Percentiles rank a stretch among this genome's conserved stretches.
These are phyloP conservation scores for Lactarius akahatsu DNA, from an alignment of 768 basidiomycete species.

Conservation along the genomic window DNA sequence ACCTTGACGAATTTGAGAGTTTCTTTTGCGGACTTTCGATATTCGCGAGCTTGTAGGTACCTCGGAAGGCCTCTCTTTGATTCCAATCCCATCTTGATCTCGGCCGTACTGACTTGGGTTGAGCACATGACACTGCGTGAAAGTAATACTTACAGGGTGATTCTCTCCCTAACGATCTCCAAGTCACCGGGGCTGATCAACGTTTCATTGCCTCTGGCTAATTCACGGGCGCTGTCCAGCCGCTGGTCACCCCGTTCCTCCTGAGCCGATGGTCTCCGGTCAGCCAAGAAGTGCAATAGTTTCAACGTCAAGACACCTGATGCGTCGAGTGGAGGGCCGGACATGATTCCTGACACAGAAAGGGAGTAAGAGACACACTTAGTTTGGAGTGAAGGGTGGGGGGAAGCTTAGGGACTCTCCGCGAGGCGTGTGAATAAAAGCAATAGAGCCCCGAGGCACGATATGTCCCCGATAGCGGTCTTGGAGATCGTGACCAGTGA, in stretches of 20 bases:
- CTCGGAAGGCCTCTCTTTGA: conserved; percentile 3
- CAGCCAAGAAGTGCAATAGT: conserved; percentile 5
- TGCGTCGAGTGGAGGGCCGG: conserved; percentile 5
- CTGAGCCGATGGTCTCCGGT: neutral
- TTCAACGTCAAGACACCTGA: conserved; percentile 13
- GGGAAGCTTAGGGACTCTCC: neutral
- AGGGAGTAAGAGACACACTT: neutral
- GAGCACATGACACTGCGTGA: neutral
- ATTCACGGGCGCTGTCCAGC: conserved; percentile 10
- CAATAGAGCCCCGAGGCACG: neutral
- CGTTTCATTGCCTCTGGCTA: neutral
- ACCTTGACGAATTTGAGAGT: conserved; percentile 5
- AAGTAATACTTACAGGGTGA: conserved; percentile 6
- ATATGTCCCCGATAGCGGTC: neutral
- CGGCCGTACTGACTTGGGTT: conserved; percentile 2
- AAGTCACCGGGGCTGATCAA: neutral
- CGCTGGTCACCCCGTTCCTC: neutral
- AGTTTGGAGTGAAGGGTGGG: neutral
- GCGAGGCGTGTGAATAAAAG: neutral
- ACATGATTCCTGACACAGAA: neutral
- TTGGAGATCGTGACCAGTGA: neutral
- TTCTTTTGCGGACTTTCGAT: conserved; percentile 1
- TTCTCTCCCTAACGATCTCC: conserved; percentile 8
- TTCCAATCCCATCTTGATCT: conserved; percentile 4
- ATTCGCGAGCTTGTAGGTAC: conserved; percentile 18